Base-by-base conservation (phyloP, 441 rosid genomes). In the Erodium chrysanthum region DNA sequence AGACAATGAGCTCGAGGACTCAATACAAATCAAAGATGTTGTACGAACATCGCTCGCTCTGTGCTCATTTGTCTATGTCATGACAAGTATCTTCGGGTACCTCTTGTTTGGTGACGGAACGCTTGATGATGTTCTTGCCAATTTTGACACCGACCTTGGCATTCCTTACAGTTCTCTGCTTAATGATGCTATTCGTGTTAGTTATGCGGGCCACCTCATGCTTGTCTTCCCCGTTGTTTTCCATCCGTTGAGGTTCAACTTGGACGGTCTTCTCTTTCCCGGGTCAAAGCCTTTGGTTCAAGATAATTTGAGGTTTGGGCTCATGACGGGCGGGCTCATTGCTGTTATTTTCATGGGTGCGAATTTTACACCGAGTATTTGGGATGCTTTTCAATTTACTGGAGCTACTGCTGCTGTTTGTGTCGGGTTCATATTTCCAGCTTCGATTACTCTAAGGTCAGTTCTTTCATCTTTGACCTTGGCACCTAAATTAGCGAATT, bases 301-400 rank as follows among this genome's bases (percentile, higher is more conserved):
- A 54, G 88, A 86, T 63, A 89, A 91, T 72, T n/a, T 64, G 67
- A 85, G 99, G 75, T 94, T 94, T 60, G 84, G 86, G 54, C 79
- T 76, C 52, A 67, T 91, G 71, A 94, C 94, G 44, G 65, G 69
- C 1, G 89, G 80, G 2, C 96, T 91, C 77, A 84, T 91, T 29
- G 5, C 75, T 66, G 14, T 83, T 15, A 83, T 94, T 71, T 89
- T 88, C 80, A 56, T 83, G 77, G 97, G 99, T 67, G 93, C 97
- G 68, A 93, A 91, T 82, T 89, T 84, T 72, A 93, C 89, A 68
- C 98, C 98, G 5, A 93, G 97, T 82, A 93, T 93, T 65, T 93
- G 98, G 98, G 98, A 91, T 74, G 98, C 96, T 71, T 93, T 93
- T 84, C 98, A 93, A 59, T 91, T 93, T 79, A 91, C 97, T 40